phyloP scores from a whole-genome alignment of 108 stramenopile genomes.

The Hondaea fermentalgiana region DNA sequence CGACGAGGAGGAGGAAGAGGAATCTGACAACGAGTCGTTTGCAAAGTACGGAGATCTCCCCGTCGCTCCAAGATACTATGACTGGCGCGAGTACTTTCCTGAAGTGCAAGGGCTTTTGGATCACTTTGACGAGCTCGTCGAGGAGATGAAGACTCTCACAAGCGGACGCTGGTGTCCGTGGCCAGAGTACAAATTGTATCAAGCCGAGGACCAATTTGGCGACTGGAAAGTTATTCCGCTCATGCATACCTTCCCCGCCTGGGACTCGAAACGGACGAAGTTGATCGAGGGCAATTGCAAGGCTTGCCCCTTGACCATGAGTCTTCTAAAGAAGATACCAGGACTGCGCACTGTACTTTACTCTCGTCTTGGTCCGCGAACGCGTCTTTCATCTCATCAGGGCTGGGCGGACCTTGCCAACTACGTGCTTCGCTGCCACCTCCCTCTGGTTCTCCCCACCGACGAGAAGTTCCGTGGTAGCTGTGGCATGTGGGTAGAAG shows the following conservation, averaged over 20 bases:
- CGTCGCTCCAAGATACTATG: neutral
- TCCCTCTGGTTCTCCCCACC: conserved; percentile 73
- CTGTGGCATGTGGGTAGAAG: conserved; percentile 92
- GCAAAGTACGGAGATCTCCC: neutral
- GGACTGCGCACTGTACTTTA: conserved; percentile 79
- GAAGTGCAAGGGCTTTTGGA: neutral
- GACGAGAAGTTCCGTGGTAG: conserved; percentile 25
- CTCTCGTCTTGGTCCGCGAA: conserved; percentile 68
- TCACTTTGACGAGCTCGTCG: conserved; percentile 38
- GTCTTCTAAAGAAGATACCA: conserved; percentile 36
- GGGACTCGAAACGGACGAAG: conserved; percentile 48
- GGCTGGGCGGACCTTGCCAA: conserved; percentile 95
- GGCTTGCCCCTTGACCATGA: conserved; percentile 65
- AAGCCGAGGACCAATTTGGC: conserved; percentile 23
- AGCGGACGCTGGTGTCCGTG: conserved; percentile 78
- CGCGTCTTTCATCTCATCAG: conserved; percentile 76
- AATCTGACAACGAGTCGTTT: neutral
- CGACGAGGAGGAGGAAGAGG: neutral
- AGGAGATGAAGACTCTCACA: conserved; percentile 45
- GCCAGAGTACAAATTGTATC: conserved; percentile 75
- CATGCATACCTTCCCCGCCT: conserved; percentile 83
- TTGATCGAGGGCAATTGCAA: conserved; percentile 66
- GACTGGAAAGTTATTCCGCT: conserved; percentile 85
- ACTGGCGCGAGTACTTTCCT: neutral
- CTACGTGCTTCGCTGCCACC: conserved; percentile 81